Conservation (phyloP, 345 rosid species). For the Eucalyptus sp. region DNA sequence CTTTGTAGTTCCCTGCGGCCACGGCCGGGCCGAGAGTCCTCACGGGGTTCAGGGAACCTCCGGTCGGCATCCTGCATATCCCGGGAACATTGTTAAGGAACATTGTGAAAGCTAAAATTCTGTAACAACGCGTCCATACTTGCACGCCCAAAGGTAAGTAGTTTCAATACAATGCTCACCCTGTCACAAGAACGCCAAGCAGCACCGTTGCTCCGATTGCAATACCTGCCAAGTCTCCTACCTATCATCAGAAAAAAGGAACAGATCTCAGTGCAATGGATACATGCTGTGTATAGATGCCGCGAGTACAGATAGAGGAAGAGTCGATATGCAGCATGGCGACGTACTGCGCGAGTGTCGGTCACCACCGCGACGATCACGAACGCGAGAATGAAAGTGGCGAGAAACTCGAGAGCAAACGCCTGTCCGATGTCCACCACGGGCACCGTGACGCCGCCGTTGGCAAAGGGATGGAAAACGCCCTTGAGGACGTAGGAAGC, state of each 20-base stretch:
- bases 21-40: constrained; percentile 81
- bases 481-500: constrained; percentile 1
- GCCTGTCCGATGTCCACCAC: background rate
- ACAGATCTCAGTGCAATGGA: background rate
- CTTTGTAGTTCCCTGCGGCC: constrained; percentile 66
- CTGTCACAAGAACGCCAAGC: constrained; percentile 1
- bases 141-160: background rate
- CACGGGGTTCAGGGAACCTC: constrained; percentile 70
- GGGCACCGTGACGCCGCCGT: constrained; percentile 1
- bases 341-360: background rate
- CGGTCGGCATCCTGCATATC: constrained; percentile 49
- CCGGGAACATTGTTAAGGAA: background rate
- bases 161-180: background rate
- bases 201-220: background rate
- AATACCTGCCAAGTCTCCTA: constrained; percentile 3
- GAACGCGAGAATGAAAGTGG: constrained; percentile 6
- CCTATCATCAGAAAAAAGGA: background rate
- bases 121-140: background rate
- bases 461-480: background rate
- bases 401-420: background rate
- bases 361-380: constrained; percentile 11
- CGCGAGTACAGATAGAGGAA: background rate
- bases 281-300: background rate
- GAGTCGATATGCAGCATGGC: background rate
- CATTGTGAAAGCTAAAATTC: background rate